Evolutionary conservation across 306 rosid species (phyloP).

Genomic region (peach (Prunus persica)): DNA sequence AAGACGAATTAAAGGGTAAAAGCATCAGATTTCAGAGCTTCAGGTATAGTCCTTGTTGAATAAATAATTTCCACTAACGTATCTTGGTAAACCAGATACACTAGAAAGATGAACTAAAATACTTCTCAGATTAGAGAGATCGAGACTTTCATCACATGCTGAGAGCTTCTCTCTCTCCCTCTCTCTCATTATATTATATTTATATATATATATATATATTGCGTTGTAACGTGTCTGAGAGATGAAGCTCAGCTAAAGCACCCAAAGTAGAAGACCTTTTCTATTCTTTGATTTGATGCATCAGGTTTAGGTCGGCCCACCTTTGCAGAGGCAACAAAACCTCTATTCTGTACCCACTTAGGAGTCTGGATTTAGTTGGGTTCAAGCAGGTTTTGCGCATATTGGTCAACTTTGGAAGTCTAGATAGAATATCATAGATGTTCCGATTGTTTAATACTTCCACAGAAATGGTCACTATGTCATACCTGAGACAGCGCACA

Average conservation of each 20-base stretch:
- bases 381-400: neutral
- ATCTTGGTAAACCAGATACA: conserved; percentile 13
- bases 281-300: neutral
- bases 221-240: neutral
- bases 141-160: neutral
- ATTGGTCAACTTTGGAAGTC: neutral
- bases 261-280: neutral
- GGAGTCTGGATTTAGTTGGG: neutral
- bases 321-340: neutral
- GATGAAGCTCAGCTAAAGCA: neutral
- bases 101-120: neutral
- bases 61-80: conserved; percentile 8
- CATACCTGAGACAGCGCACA: conserved; percentile 85
- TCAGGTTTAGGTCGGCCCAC: neutral
- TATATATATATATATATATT: neutral
- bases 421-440: neutral
- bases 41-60: conserved; percentile 14
- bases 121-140: neutral
- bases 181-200: neutral
- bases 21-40: conserved; percentile 20
- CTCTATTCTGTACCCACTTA: neutral
- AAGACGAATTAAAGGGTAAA: conserved; percentile 20
- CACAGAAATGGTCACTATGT: conserved; percentile 19
- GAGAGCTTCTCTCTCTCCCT: neutral
- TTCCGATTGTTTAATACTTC: neutral